phyloP scores from a whole-genome alignment of 139 green algal genomes.

The Picochlorum sp. region DNA sequence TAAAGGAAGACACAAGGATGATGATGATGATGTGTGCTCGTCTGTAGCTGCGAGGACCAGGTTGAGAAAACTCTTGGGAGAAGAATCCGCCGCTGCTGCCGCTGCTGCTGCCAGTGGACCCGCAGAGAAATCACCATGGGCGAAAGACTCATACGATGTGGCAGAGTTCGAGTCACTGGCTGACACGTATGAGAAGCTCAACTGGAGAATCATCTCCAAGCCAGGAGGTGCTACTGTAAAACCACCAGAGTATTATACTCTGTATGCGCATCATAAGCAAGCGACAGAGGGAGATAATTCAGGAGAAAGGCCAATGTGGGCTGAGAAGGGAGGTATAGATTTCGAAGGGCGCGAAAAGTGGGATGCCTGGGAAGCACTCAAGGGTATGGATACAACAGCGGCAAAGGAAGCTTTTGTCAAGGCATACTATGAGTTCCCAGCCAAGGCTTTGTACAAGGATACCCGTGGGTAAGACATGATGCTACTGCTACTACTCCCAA shows the following conservation, averaged over 20 bases:
- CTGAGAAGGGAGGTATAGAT: conserved; percentile 85
- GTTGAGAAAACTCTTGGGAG: conserved; percentile 52
- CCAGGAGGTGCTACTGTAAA: conserved; percentile 81
- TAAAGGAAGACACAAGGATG: too few species aligned
- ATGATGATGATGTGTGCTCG: too few species aligned
- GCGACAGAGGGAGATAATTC: conserved; percentile 67
- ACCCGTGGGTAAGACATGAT: conserved; percentile 7
- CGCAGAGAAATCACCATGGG: conserved; percentile 48
- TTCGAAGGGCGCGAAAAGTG: conserved; percentile 80
- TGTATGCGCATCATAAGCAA: conserved; percentile 61
- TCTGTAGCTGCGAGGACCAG: conserved; percentile 53
- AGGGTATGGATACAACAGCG: conserved; percentile 50
- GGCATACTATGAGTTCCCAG: conserved; percentile 67
- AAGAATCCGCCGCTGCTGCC: conserved; percentile 22
- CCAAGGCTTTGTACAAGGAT: conserved; percentile 65
- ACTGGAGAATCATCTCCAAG: conserved; percentile 83
- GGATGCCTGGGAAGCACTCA: conserved; percentile 74
- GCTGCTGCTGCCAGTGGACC: conserved; percentile 15
- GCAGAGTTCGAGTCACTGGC: conserved; percentile 54
- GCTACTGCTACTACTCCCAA: background rate
- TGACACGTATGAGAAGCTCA: conserved; percentile 69
- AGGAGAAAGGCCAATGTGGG: conserved; percentile 82
- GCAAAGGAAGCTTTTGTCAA: conserved; percentile 70
- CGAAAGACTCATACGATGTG: conserved; percentile 58
- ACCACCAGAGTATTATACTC: conserved; percentile 67